Conservation (phyloP, 805 yeast genomes). For the Ogataea henricii region DNA sequence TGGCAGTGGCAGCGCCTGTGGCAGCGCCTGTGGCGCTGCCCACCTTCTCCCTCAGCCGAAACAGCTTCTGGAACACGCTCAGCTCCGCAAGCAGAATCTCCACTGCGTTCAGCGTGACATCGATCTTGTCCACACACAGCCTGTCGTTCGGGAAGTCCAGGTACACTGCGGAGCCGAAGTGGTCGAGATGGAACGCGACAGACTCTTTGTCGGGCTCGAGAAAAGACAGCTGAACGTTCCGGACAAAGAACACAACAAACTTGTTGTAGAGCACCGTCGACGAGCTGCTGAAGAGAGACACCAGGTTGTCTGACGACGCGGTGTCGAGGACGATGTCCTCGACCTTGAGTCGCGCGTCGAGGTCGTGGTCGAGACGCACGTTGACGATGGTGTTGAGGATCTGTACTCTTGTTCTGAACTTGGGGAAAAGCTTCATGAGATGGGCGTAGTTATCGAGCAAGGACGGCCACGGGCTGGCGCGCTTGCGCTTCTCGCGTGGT, state of each 20-base stretch:
- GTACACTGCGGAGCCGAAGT: conserved; percentile 15
- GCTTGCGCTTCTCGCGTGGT: no score
- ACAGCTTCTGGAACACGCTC: conserved; percentile 20
- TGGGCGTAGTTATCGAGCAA: neutral
- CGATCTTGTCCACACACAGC: conserved; percentile 7
- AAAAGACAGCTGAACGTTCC: conserved; percentile 26
- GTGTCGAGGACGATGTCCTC: conserved; percentile 33
- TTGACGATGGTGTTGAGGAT: conserved; percentile 22
- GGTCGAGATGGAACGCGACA: conserved; percentile 21
- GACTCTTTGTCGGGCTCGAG: conserved; percentile 11
- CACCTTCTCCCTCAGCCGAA: neutral
- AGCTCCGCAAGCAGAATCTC: conserved; percentile 18
- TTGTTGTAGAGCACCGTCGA: conserved; percentile 18
- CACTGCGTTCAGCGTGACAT: conserved; percentile 11
- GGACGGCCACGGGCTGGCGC: no score
- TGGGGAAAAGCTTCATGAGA: conserved; percentile 20
- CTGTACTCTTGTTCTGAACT: conserved; percentile 28
- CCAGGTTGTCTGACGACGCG: conserved; percentile 25
- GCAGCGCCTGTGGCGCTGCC: no score
- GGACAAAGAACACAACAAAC: conserved; percentile 18
- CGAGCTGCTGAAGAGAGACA: conserved; percentile 24
- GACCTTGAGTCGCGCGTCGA: conserved; percentile 15
- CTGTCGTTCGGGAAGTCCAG: conserved; percentile 13
- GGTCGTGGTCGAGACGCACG: conserved; percentile 15
- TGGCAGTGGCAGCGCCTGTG: conserved; percentile 13